These are phyloP conservation scores for Corymbia maculata DNA, from an alignment of 345 rosid species.

Conservation along the genomic window DNA sequence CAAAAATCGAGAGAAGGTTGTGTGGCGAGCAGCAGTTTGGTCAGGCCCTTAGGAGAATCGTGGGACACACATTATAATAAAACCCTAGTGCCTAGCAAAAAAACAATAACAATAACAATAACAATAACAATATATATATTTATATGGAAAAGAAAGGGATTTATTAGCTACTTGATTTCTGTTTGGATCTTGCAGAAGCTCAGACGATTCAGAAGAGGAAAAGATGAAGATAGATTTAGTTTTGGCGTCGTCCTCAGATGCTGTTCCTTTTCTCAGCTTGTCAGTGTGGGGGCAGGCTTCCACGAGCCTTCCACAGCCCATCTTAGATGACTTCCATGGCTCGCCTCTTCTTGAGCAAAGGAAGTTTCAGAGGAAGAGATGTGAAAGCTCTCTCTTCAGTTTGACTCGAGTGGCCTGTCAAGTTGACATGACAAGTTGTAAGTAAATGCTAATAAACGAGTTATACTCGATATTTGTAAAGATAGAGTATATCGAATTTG, in stretches of 20 bases:
- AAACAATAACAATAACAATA: not conserved
- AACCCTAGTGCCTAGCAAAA: not conserved
- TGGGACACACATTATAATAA: not conserved
- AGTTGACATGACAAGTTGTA: not conserved
- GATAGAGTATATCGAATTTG: not conserved
- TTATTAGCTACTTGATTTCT: not conserved
- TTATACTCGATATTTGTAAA: not conserved
- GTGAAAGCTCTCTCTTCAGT: not conserved
- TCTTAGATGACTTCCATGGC: not conserved
- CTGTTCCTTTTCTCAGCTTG: not conserved
- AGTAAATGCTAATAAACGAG: not conserved
- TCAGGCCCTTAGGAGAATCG: not conserved
- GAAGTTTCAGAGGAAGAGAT: not conserved
- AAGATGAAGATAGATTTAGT: not conserved
- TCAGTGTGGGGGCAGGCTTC: not conserved
- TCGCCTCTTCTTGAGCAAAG: not conserved
- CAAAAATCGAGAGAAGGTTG: not conserved
- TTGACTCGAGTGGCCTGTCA: not conserved
- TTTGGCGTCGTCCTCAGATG: not conserved
- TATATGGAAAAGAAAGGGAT: not conserved
- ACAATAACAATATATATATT: no score
- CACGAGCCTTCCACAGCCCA: not conserved
- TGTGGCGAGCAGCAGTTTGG: not conserved
- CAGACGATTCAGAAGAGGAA: not conserved
- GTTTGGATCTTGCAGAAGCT: not conserved